Base-by-base conservation (phyloP, 768 basidiomycete species). In the Pleurotus djamor region DNA sequence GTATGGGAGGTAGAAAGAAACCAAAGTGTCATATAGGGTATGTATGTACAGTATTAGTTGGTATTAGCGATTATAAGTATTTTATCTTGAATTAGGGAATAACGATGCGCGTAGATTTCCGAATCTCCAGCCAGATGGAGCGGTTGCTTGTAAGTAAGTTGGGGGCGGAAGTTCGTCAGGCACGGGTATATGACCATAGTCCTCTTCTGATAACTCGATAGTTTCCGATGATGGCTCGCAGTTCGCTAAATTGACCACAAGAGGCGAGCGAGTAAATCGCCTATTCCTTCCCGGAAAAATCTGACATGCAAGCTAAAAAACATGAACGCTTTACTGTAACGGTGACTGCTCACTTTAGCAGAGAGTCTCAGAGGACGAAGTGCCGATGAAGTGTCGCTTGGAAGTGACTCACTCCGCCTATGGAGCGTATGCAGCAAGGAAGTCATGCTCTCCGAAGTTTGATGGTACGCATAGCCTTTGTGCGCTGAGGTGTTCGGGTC, bases 101-200 rank as follows among this genome's bases (percentile, higher is more conserved):
- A 28, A 28, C 3, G 21, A 17, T 47, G 14, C 50, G 50, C 14
- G 50, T 8, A 52, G 28, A 33, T 32, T 34, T 34, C 21, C 21
- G 21, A 28, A 28, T 28, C 54, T 37, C 37, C 10, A 48, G 36
- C 41, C 8, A 58, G 38, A 48, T 32, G 57, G 44, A 16, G 57
- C 57, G 5, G 45, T 48, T n/a, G 57, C 57, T 49, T 58, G 57
- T 37, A 16, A 48, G 17, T 58, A 58, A n/a, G 35, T 38, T 13
- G 57, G 57, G 14, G 57, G 57, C 48, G 48, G 36, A 21, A 43
- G 44, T 14, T 58, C 57, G 48, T 44, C 57, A 43, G 17, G 38
- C 12, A 58, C 28, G 5, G 57, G 57, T 7, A 58, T 37, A 49
- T 48, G 57, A 9, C 57, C 57, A 37, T 48, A 58, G 33, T 58